Base-by-base conservation (phyloP, 768 basidiomycete genomes). In the Arthromyces matolae region DNA sequence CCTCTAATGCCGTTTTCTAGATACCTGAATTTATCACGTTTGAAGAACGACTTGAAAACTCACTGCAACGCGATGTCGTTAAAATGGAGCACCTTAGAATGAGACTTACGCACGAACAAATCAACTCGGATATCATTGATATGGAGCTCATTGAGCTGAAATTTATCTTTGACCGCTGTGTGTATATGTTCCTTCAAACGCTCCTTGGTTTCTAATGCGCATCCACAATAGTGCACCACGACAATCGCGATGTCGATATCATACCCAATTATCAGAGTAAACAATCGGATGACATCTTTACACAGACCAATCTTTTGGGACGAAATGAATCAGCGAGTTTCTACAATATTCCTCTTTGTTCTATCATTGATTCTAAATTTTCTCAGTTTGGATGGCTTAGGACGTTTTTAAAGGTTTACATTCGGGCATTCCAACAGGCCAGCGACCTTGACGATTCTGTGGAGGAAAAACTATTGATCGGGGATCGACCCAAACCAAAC, bases 1-100 rank as follows among this genome's bases (percentile, higher is more conserved):
- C 37, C 20, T 36, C 48, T 47, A 18, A 25, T 43, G 46, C 19
- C 23, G 24, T 20, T 25, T 5, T 25, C 22, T 53, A 93, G 84
- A 86, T 94, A 45, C 83, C 86, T 16, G 88, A 93, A 59, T 93
- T 95, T 59, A 81, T 89, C 46, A 65, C 68, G 5, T 93, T 94
- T 49, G 87, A 93, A 61, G 83, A 86, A 41, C 76, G 80, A 31
- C 69, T 95, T 8, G 88, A 92, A 51, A 86, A 84, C 62, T 94
- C 92, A 4, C 73, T 94, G 8, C 88, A 93, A 62, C 78, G 90
- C 20, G 89, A 93, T 53, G 73, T 87, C 13, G 76, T 87, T 53
- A 86, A 89, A 60, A 68, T 93, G 54, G 92, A 95, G 61, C 83
- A 92, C 59, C 77, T 92, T 28, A 80, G 91, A 45, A 91, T 93